Evolutionary conservation across 2,329 filamentous ascomycete genomes (phyloP).

Genomic region (Neoscytalidium dimidiatum): DNA sequence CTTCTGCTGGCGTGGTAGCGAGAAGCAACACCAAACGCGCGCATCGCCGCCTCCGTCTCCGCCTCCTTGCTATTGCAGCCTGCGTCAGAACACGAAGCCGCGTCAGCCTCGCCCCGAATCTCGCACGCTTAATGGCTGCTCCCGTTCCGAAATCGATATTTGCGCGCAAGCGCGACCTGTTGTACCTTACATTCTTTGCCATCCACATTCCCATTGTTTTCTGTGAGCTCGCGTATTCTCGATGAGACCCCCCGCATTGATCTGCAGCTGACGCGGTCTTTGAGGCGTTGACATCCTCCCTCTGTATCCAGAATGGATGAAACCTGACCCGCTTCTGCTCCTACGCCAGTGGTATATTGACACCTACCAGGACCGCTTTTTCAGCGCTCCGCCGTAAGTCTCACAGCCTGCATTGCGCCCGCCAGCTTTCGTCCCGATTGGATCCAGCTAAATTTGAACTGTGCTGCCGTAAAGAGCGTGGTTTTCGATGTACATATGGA

Average conservation of each 20-base stretch:
- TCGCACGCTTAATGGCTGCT: background rate
- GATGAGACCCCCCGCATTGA: slow-evolving; percentile 18
- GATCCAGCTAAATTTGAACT: background rate
- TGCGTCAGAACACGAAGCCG: slow-evolving; percentile 4
- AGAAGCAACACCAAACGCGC: slow-evolving; percentile 1
- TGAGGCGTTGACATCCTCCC: slow-evolving; percentile 63
- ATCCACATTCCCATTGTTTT: slow-evolving; percentile 65
- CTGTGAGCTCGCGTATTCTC: slow-evolving; percentile 42
- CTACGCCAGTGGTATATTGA: slow-evolving; percentile 60
- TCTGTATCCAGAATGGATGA: slow-evolving; percentile 57
- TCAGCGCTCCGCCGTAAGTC: slow-evolving; percentile 54
- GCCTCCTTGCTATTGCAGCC: background rate
- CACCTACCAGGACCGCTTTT: slow-evolving; percentile 66
- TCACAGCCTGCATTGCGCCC: background rate
- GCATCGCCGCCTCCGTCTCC: no score
- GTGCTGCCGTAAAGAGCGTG: slow-evolving; percentile 37
- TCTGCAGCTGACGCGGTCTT: slow-evolving; percentile 11
- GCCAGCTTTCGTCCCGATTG: background rate
- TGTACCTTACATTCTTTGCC: slow-evolving; percentile 62
- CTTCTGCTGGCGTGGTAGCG: background rate
- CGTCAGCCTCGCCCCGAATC: background rate
- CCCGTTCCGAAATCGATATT: slow-evolving; percentile 28
- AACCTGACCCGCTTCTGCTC: slow-evolving; percentile 50
- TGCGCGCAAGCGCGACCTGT: slow-evolving; percentile 45
- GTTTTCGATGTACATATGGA: slow-evolving; percentile 59